A percentile compares a stretch with the other conserved stretches of the same genome.
Conservation (phyloP, 371 early-diverging fungal species). For the Mucor racemosus region DNA sequence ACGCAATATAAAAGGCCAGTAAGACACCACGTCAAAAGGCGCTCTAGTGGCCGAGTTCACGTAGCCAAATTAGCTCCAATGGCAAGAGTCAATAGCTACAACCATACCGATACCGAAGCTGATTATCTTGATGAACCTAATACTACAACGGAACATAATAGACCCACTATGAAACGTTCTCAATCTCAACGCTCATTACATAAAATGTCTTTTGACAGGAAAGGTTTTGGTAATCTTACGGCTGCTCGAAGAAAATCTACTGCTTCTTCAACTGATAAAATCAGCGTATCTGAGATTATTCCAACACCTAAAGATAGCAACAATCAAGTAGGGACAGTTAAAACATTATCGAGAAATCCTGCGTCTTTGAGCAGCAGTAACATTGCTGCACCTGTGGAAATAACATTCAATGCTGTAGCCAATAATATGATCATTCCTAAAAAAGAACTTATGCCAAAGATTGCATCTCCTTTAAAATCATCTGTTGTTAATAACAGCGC, state of each 20-base stretch:
- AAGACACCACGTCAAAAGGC: constrained; percentile 54
- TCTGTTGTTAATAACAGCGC: not conserved
- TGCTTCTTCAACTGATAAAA: constrained; percentile 13
- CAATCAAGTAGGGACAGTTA: not conserved
- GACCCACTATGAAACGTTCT: constrained; percentile 46
- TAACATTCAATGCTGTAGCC: constrained; percentile 44
- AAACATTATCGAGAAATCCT: constrained; percentile 8
- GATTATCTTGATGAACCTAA: constrained; percentile 18
- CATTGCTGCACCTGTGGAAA: constrained; percentile 43
- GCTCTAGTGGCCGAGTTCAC: constrained; percentile 54
- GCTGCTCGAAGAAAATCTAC: constrained; percentile 19
- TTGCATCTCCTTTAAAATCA: not conserved
- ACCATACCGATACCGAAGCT: constrained; percentile 40
- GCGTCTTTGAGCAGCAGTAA: constrained; percentile 13
- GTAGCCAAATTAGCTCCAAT: constrained; percentile 54
- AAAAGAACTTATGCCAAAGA: not conserved
- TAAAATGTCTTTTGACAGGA: constrained; percentile 33
- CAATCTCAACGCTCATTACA: constrained; percentile 44
- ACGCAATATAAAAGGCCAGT: constrained; percentile 31
- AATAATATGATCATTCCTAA: constrained; percentile 39
- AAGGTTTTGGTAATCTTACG: constrained; percentile 12
- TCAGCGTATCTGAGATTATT: not conserved
- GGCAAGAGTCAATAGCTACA: constrained; percentile 33
- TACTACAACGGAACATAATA: not conserved
- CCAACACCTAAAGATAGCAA: not conserved